Evolutionary conservation across 1,284 basidiomycete species (phyloP).

Genomic region (Fomitiporia mediterranea): DNA sequence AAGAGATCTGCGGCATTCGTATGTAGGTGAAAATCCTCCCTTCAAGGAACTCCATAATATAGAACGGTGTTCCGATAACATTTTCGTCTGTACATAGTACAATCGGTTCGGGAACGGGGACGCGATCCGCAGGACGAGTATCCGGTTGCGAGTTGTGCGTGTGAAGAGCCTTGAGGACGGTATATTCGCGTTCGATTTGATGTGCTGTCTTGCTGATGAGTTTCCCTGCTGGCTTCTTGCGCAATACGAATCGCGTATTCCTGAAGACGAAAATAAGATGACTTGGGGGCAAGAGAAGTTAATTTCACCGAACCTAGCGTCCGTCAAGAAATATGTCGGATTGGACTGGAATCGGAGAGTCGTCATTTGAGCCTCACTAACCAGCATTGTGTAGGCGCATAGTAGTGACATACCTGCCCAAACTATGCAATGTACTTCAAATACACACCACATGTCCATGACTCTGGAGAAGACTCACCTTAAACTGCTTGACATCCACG

Average conservation of each 20-base stretch:
- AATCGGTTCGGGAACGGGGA: slow-evolving; percentile 86
- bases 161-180: slow-evolving; percentile 73
- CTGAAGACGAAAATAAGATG: slow-evolving; percentile 31
- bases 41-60: slow-evolving; percentile 92
- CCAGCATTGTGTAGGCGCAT: slow-evolving; percentile 4
- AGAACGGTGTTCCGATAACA: slow-evolving; percentile 88
- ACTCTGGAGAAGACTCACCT: slow-evolving; percentile 52
- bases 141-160: slow-evolving; percentile 59
- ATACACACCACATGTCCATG: background rate
- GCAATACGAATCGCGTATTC: slow-evolving; percentile 72
- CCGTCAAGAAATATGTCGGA: slow-evolving; percentile 89
- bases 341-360: slow-evolving; percentile 81
- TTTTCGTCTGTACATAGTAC: slow-evolving; percentile 74
- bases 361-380: background rate
- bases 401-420: slow-evolving; percentile 56
- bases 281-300: background rate
- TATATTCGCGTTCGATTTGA: slow-evolving; percentile 90
- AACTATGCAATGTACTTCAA: slow-evolving; percentile 44
- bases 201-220: slow-evolving; percentile 88
- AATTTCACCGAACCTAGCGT: slow-evolving; percentile 60
- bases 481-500: slow-evolving; percentile 87
- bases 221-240: slow-evolving; percentile 90
- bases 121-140: slow-evolving; percentile 45
- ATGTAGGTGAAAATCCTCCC: slow-evolving; percentile 91
- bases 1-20: slow-evolving; percentile 64